Evolutionary conservation across 2,329 filamentous ascomycete species (phyloP), one percentile per base, ranked within the genome.

Genomic region (Fusarium sublunatum): DNA sequence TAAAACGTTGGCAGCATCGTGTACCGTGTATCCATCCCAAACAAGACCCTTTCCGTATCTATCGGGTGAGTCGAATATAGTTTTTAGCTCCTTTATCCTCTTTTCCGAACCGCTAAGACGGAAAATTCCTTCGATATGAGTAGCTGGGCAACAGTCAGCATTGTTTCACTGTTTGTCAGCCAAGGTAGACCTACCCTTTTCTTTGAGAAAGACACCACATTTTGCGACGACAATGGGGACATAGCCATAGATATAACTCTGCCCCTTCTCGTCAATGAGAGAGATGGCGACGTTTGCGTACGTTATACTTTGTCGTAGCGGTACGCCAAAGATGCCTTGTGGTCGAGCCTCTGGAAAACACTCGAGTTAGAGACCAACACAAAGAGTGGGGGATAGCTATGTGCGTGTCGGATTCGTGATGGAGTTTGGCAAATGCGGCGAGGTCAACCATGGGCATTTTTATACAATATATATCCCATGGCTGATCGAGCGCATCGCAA

Each of bases 221-320:
- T 99, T 99, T 32, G 95, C 95, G 50, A 99, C 94, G 39, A 99
- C 94, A 65, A 99, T 98, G 15, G 95, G 95, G 7, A 99, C 94
- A 73, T 98, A 98, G 72, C 95, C 95, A 76, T 98, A 99, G 50
- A 98, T 97, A 76, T 97, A 98, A 78, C 92, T 97, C 76, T 95
- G 88, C 29, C 94, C 94, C 67, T 95, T 86, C 67, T 94, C 92
- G 74, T 98, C 93, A 67, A 95, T 91, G 26, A 99, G 86, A 22
- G 94, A 98, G 72, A 99, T 99, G 64, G 95, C 95, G 59, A 99
- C 95, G 74, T 98, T 99, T 57, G 95, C 95, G 76, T 99, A 98
- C 58, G 91, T 91, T 76, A 99, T 98, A 79, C 94, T 98, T 73
- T 93, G 89, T 70, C 93, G 91, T 56, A 99, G 84, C 35, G 95